Percentiles rank a stretch among this genome's conserved stretches.
phyloP scores from a whole-genome alignment of 306 rosid species.

The Corylus americana region DNA sequence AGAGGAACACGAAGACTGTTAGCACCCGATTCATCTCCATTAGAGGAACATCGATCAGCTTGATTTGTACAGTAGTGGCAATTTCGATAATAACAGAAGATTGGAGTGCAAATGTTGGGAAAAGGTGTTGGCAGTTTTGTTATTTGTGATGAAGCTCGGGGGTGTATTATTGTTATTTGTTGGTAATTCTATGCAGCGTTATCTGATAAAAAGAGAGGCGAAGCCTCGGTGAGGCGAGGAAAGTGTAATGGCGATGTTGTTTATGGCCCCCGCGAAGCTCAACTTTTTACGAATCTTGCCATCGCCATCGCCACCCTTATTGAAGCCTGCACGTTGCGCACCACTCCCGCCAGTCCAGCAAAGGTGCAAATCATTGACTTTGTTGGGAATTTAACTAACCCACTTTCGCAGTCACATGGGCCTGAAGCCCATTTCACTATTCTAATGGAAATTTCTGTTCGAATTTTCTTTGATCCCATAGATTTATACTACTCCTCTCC shows the following conservation, averaged over 20 bases:
- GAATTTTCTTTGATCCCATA: too few species aligned
- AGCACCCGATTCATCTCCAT: conserved; percentile 25
- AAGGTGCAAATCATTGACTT: conserved; percentile 22
- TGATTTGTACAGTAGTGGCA: background rate
- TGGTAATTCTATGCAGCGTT: background rate
- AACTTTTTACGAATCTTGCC: conserved; percentile 1
- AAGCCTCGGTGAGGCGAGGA: background rate
- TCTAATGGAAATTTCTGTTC: too few species aligned
- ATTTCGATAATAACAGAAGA: background rate
- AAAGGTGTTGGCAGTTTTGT: conserved; percentile 36
- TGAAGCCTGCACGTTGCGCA: conserved; percentile 42
- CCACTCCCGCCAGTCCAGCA: conserved; percentile 44
- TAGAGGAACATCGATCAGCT: background rate
- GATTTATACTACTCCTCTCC: too few species aligned
- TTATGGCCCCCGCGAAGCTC: conserved; percentile 21
- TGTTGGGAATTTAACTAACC: background rate
- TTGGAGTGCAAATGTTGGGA: background rate
- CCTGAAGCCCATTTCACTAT: background rate
- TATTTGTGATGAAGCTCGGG: conserved; percentile 13
- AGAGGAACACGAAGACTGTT: background rate
- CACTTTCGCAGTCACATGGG: background rate
- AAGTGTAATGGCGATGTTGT: conserved; percentile 40
- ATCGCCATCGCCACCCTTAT: conserved; percentile 15
- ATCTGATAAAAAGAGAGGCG: conserved; percentile 17
- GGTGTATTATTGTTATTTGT: background rate